Base-by-base conservation (phyloP, 2,329 filamentous ascomycete genomes). In the Epichloe sylvatica region DNA sequence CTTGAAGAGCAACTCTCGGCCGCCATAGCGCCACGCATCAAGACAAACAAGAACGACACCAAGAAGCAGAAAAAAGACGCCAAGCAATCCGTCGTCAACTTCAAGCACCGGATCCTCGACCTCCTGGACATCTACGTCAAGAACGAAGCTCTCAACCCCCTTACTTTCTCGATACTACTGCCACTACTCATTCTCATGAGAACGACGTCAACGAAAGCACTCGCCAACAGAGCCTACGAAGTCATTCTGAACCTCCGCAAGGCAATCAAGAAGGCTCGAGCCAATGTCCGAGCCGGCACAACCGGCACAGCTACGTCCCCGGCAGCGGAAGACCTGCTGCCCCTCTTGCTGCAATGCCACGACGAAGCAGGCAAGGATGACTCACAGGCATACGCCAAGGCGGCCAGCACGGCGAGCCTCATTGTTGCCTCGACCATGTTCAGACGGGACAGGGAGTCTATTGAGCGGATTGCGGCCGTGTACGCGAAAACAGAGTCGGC, bases 101-200 rank as follows among this genome's bases (percentile, higher is more conserved):
- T 98, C 76, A 98, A 98, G 72, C 86, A 87, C 65, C 85, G 90
- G 40, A 84, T 96, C 5, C 77, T 97, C 4, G 92, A 97, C 61
- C 76, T 97, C 1, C 74, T 97, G 11, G 80, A 84, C 52, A 84
- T 92, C 54, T 97, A 88, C 65, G 74, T 92, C 55, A 89, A 86
- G 64, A 83, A 84, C 57, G 83, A 92, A 66, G 78, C 84, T 50
- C 74, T 75, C 21, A 84, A 81, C 57, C 67, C 1, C 1, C 70
- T 90, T 1, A 78, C 81, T 0, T 77, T 92, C 41, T 73, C 80
- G 37, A 67, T 92, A 8, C 70, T 96, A 5, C 64, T 90, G 7
- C 89, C 91, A 0, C 72, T 96, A 0, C 72, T 94, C n/a, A 71
- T 75, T 42, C 77, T 92, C 40, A 80, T 86, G 43, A 81, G 87